phyloP scores from a whole-genome alignment of 208 protist genomes.

The Perkinsela sp. region DNA sequence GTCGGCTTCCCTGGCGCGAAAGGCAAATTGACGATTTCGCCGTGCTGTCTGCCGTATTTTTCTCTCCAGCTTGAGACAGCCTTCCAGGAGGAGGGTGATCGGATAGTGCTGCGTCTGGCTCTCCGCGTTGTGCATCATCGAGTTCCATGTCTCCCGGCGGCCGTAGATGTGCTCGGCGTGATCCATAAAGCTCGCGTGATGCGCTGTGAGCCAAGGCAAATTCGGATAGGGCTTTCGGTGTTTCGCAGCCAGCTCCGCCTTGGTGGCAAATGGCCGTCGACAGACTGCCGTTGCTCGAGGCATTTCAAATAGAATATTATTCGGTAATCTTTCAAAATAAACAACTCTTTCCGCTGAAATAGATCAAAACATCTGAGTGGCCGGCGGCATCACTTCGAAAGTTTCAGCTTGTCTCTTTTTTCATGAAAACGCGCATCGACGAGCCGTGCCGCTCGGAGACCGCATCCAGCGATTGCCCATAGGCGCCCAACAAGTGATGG shows the following conservation, averaged over 20 bases:
- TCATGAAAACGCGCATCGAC: neutral
- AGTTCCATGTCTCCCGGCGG: neutral
- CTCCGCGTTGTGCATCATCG: neutral
- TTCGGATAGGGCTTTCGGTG: neutral
- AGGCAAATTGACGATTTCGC: neutral
- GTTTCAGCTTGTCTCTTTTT: no score
- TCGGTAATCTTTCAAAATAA: no score
- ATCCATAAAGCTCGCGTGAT: neutral
- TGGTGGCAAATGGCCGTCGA: neutral
- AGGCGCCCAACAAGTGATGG: neutral
- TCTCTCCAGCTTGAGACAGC: neutral
- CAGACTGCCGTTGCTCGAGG: neutral
- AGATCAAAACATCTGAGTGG: no score
- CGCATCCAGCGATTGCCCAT: constrained; percentile 1
- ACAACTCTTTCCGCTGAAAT: no score
- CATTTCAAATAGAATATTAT: no score
- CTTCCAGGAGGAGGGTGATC: neutral
- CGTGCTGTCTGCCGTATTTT: neutral
- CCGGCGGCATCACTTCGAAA: no score
- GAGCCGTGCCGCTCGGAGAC: neutral
- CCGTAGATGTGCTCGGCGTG: neutral
- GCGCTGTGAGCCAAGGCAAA: neutral
- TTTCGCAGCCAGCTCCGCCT: neutral
- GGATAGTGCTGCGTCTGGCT: neutral
- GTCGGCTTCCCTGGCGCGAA: neutral